Conservation (phyloP, 2,329 filamentous ascomycete genomes). For the Amylocarpus encephaloides region DNA sequence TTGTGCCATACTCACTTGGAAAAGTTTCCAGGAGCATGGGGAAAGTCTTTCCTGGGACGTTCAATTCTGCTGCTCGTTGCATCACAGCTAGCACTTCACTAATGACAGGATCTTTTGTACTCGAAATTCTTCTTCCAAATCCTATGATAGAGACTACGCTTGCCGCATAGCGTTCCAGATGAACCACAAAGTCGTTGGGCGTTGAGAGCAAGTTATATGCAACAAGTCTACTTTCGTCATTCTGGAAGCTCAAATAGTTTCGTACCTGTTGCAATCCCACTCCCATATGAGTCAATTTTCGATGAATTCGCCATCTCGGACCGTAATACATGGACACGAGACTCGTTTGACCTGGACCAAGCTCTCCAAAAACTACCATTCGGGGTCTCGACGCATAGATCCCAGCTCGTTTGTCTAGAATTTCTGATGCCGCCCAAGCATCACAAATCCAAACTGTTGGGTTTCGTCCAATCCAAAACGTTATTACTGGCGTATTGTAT, state of each 20-base stretch:
- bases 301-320: constrained; percentile 18
- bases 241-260: constrained; percentile 19
- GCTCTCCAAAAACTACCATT: constrained; percentile 21
- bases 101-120: constrained; percentile 18
- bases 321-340: constrained; percentile 22
- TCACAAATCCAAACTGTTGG: constrained; percentile 20
- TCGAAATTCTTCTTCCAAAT: constrained; percentile 18
- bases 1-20: constrained; percentile 13
- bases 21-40: constrained; percentile 24
- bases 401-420: constrained; percentile 20
- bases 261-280: constrained; percentile 22
- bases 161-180: constrained; percentile 21
- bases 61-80: constrained; percentile 21
- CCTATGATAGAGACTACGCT: constrained; percentile 24
- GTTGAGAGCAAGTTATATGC: constrained; percentile 16
- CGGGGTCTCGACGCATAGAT: constrained; percentile 19
- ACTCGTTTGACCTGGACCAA: constrained; percentile 17
- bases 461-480: constrained; percentile 21
- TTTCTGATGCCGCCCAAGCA: constrained; percentile 18
- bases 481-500: constrained; percentile 18
- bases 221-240: constrained; percentile 21
- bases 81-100: constrained; percentile 21
- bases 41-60: constrained; percentile 21
- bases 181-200: constrained; percentile 18
- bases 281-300: constrained; percentile 21